Evolutionary conservation across 139 green algal species (phyloP).

Genomic region (Yamagishiella unicocca): DNA sequence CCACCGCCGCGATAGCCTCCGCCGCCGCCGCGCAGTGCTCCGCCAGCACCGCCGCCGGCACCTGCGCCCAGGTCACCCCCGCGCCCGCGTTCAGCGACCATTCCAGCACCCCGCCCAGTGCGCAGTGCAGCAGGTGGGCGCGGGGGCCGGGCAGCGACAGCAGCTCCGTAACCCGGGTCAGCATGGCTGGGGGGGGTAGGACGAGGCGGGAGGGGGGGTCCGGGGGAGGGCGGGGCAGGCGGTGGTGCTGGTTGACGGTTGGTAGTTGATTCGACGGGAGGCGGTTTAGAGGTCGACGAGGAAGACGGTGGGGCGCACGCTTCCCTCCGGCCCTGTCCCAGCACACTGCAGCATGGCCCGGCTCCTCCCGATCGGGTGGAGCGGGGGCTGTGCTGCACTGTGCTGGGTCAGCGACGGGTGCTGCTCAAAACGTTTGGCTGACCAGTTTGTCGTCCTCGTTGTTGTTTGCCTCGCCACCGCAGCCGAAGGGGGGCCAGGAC

Average conservation of each 20-base stretch:
- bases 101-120: conserved; percentile 1
- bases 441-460: too few species aligned
- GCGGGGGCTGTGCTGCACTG: too few species aligned
- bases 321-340: too few species aligned
- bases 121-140: background rate
- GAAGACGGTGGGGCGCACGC: too few species aligned
- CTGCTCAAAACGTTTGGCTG: too few species aligned
- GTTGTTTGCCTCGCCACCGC: too few species aligned
- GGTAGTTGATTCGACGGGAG: too few species aligned
- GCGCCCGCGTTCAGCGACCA: conserved; percentile 20
- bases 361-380: too few species aligned
- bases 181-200: conserved; percentile 6
- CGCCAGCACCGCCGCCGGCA: background rate
- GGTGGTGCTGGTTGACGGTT: background rate
- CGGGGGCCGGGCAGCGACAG: background rate
- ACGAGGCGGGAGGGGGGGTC: background rate
- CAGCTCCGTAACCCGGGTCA: background rate
- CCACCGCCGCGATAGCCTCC: conserved; percentile 8
- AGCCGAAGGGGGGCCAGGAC: too few species aligned
- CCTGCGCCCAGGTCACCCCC: background rate
- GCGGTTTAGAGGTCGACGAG: too few species aligned
- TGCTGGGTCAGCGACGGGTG: too few species aligned
- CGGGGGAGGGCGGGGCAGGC: background rate
- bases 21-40: conserved; percentile 1
- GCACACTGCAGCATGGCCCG: too few species aligned